These are phyloP conservation scores for Lasiodiplodia citricola DNA, from an alignment of 2,329 filamentous ascomycete species.

Conservation along the genomic window DNA sequence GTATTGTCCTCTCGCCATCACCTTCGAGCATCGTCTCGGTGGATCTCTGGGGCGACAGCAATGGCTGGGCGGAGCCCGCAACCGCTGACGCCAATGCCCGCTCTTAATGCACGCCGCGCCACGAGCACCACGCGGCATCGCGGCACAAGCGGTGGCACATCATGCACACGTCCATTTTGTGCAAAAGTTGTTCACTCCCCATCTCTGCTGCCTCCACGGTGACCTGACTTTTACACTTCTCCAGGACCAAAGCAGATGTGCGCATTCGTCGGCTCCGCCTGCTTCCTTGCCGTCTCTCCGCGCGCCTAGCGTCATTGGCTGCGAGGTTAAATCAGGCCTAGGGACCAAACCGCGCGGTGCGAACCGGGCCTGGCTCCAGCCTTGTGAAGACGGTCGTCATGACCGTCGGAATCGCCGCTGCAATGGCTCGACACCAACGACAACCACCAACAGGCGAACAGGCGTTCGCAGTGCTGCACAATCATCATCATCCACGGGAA, in stretches of 20 bases:
- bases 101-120: not conserved
- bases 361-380: not conserved
- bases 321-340: not conserved
- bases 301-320: not conserved
- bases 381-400: not conserved
- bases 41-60: not conserved
- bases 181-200: not conserved
- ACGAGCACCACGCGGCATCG: not conserved
- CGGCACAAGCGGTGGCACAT: conserved; percentile 12
- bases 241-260: not conserved
- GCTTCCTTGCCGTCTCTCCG: not conserved
- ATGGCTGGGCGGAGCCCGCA: not conserved
- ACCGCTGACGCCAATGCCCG: conserved; percentile 1
- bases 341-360: not conserved
- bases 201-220: not conserved
- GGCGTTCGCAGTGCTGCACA: conserved; percentile 6
- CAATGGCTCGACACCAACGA: not conserved
- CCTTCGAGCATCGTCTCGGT: not conserved
- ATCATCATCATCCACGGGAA: not conserved
- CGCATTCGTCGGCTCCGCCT: not conserved
- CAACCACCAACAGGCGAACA: not conserved
- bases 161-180: not conserved
- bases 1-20: not conserved
- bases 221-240: conserved; percentile 8
- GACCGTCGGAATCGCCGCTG: not conserved